phyloP scores from a whole-genome alignment of 2,329 filamentous ascomycete species.

The Zasmidium angulare region DNA sequence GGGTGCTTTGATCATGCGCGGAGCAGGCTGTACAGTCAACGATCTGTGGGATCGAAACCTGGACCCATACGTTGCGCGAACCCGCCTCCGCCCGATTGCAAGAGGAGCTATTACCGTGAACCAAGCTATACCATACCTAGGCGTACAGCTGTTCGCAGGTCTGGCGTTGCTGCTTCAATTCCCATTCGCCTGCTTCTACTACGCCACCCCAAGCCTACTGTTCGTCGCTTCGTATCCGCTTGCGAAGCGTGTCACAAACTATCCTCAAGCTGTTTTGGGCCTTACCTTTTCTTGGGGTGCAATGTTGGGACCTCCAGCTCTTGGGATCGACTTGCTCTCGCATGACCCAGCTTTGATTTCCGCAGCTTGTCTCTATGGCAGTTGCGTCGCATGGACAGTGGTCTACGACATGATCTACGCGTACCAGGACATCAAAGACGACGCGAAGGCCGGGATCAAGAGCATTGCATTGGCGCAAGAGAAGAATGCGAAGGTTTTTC shows the following conservation, averaged over 20 bases:
- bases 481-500: conserved; percentile 71
- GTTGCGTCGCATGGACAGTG: conserved; percentile 82
- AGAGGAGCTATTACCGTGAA: conserved; percentile 72
- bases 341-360: conserved; percentile 63
- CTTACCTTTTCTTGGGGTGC: conserved; percentile 88
- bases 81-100: conserved; percentile 75
- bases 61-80: conserved; percentile 75
- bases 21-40: conserved; percentile 85
- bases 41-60: conserved; percentile 88
- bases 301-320: conserved; percentile 81
- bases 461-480: conserved; percentile 81
- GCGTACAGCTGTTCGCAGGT: conserved; percentile 70
- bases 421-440: conserved; percentile 86
- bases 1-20: conserved; percentile 80
- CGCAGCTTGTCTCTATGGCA: conserved; percentile 69
- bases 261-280: conserved; percentile 80
- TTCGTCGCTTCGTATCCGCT: conserved; percentile 77
- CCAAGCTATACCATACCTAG: conserved; percentile 71
- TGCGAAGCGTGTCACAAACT: conserved; percentile 82
- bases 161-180: conserved; percentile 75
- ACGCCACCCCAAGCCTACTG: conserved; percentile 71
- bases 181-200: conserved; percentile 70
- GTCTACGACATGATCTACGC: conserved; percentile 93
- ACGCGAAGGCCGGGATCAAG: conserved; percentile 83
- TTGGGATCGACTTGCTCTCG: conserved; percentile 72